A percentile compares a stretch with the other conserved stretches of the same genome.
Conservation (phyloP, 1,284 basidiomycete genomes). For the Cutaneotrichosporon spelunceum region DNA sequence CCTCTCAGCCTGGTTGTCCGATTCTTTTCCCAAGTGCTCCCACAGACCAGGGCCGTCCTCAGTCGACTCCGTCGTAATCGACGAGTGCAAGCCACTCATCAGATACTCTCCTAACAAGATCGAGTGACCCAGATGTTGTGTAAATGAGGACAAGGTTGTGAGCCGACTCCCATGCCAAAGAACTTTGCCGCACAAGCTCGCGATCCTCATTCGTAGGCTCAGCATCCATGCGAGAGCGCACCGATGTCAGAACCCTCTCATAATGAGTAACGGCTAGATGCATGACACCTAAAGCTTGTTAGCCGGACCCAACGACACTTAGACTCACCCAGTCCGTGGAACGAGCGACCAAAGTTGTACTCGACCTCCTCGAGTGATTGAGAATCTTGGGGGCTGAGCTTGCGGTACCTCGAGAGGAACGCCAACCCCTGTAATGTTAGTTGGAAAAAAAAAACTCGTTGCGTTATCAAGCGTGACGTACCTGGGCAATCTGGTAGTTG, state of each 20-base stretch:
- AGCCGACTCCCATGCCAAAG: conserved; percentile 65
- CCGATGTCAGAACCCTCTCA: conserved; percentile 65
- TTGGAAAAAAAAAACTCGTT: neutral
- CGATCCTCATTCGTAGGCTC: conserved; percentile 13
- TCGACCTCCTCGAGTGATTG: conserved; percentile 69
- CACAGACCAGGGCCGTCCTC: neutral
- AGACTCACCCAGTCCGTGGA: conserved; percentile 77
- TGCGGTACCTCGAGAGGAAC: conserved; percentile 73
- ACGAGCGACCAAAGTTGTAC: conserved; percentile 85
- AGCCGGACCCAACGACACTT: neutral
- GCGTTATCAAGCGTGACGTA: conserved; percentile 51
- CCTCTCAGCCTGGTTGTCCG: neutral
- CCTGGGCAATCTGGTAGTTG: conserved; percentile 73
- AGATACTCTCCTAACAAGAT: conserved; percentile 54
- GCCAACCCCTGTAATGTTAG: conserved; percentile 63
- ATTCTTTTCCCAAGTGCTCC: neutral
- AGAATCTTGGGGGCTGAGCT: conserved; percentile 53
- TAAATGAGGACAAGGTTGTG: conserved; percentile 84
- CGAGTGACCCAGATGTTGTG: conserved; percentile 67
- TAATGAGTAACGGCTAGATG: conserved; percentile 80
- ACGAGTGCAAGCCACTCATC: conserved; percentile 43
- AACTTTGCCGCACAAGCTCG: conserved; percentile 51
- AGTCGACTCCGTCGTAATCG: neutral
- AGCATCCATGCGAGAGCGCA: conserved; percentile 53
- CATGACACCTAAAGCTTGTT: conserved; percentile 60